Evolutionary conservation across 2,329 filamentous ascomycete genomes (phyloP).

Genomic region (Claviceps fusiformis): DNA sequence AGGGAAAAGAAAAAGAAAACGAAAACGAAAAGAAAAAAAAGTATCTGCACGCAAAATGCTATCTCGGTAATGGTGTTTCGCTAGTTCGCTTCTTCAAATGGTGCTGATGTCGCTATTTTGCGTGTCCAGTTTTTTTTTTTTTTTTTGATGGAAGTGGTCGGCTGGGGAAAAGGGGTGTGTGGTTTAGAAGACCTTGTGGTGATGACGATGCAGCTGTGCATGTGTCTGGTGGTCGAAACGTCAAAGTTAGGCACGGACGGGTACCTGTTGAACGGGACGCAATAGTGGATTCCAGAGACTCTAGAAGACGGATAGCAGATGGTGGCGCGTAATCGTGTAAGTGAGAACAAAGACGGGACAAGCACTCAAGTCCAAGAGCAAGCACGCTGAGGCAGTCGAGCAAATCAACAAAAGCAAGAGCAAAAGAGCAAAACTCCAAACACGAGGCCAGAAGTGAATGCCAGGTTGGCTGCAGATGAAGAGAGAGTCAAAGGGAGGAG

Average conservation of each 20-base stretch:
- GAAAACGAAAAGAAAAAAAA: background rate
- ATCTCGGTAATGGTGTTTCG: background rate
- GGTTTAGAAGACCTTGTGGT: background rate
- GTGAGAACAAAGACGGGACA: conserved; percentile 3
- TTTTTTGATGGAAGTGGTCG: background rate
- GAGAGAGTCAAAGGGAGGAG: conserved; percentile 5
- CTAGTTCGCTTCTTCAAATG: background rate
- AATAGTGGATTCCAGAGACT: conserved; percentile 4
- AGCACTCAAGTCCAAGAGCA: background rate
- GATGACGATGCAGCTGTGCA: conserved; percentile 2
- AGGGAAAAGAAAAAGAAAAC: background rate
- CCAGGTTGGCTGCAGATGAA: conserved; percentile 5
- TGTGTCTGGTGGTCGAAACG: background rate
- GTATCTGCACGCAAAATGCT: background rate
- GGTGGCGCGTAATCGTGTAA: conserved; percentile 7
- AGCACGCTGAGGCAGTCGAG: background rate
- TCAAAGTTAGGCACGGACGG: conserved; percentile 7
- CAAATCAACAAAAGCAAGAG: background rate
- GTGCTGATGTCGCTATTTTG: background rate
- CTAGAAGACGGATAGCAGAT: conserved; percentile 6
- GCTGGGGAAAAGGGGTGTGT: background rate
- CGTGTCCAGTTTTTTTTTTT: background rate
- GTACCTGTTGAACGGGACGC: conserved; percentile 11
- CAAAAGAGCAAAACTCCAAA: background rate
- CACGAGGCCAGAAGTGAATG: background rate